Evolutionary conservation across 371 early-diverging fungal species (phyloP), one percentile per base, ranked within the genome.

Genomic region (Actinomucor elegans): DNA sequence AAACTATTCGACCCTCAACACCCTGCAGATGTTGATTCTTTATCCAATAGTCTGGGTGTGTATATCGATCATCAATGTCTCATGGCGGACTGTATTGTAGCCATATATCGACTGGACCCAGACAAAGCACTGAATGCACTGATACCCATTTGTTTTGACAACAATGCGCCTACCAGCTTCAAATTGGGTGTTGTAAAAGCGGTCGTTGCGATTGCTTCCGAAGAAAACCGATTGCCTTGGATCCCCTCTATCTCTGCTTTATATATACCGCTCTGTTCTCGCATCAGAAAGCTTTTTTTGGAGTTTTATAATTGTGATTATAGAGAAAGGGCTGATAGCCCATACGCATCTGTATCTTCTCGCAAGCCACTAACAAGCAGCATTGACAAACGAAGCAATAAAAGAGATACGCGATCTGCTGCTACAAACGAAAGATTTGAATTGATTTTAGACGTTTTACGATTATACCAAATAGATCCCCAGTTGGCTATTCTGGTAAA

Each of bases 151-250:
- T 77, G 87, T 33, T 68, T 86, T 29, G 73, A 78, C 43, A 71
- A 73, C 2, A 62, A 50, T 11, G 77, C 83, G 0, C 85, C 87
- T 0, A 77, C 70, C 5, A 60, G 80, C 9, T 89, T 84, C 57
- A 83, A 81, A 47, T 67, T 88, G 11, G 82, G 89, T 4, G 63
- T 89, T 15, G 86, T 88, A 9, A 86, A 82, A 43, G 81, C 83
- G 21, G 86, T 85, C 31, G 80, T 80, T 41, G 74, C 71, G 11
- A 73, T 92, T 45, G 87, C 85, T 11, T 77, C 75, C 2, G 88
- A 90, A 60, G 81, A 79, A 51, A 75, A 66, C 23, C 53, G 66
- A 24, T 57, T 87, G 12, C 80, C 85, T 4, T 87, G 85, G 87
- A 83, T 86, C 38, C 85, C 86, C 4, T 61, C 77, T 3, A 71